Evolutionary conservation across 345 rosid species (phyloP).

Genomic region (Eucalyptus fibrosa): DNA sequence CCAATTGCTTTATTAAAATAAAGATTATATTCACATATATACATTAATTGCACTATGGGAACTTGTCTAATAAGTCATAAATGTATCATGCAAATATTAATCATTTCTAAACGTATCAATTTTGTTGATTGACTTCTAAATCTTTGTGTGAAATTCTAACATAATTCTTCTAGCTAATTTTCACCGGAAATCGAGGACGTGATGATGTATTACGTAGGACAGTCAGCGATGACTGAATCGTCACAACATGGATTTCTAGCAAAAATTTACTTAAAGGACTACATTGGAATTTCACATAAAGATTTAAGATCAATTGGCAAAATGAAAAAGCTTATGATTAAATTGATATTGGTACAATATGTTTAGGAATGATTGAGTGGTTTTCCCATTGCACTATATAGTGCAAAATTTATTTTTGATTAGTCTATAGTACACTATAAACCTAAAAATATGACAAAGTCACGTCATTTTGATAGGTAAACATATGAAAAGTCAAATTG

Average conservation of each 20-base stretch:
- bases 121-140: neutral
- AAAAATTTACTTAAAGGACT: neutral
- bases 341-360: neutral
- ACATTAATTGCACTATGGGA: neutral
- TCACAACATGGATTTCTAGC: neutral
- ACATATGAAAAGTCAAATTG: neutral
- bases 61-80: neutral
- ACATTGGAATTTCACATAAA: no score
- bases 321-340: no score
- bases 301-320: neutral
- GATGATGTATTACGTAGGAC: neutral
- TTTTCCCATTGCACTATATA: neutral
- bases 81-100: neutral
- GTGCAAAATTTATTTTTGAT: neutral
- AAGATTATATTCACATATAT: neutral
- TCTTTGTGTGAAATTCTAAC: neutral
- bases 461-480: neutral
- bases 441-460: neutral
- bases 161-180: neutral
- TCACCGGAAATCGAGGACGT: no score
- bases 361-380: neutral
- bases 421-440: neutral
- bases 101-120: neutral
- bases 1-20: neutral
- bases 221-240: fast-evolving